Percentiles rank a stretch among this genome's conserved stretches.
phyloP scores from a whole-genome alignment of 352 stramenopile species.

The Elongisporangium undulatum region DNA sequence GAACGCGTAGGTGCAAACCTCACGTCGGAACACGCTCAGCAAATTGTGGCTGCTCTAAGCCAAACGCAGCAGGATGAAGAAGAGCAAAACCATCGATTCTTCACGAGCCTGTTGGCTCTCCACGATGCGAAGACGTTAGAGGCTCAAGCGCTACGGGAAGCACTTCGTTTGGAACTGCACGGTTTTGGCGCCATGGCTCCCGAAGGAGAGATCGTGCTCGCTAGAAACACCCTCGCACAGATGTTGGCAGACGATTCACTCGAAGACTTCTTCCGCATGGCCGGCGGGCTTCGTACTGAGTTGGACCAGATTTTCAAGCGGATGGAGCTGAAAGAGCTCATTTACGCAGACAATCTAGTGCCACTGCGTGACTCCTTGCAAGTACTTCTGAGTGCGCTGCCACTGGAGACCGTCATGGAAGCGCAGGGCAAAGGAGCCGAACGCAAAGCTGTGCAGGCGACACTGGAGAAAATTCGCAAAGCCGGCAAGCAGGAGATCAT shows the following conservation, averaged over 20 bases:
- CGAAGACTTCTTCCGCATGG: constrained; percentile 81
- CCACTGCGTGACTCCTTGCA: constrained; percentile 26
- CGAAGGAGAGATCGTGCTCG: constrained; percentile 40
- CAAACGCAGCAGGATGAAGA: constrained; percentile 67
- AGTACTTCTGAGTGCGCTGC: constrained; percentile 57
- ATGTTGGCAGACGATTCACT: constrained; percentile 44
- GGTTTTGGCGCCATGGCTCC: constrained; percentile 53
- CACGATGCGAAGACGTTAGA: constrained; percentile 35
- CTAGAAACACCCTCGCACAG: constrained; percentile 21
- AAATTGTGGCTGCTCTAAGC: constrained; percentile 34
- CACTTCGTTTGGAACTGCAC: constrained; percentile 52
- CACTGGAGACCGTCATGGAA: constrained; percentile 64
- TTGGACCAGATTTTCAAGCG: constrained; percentile 63
- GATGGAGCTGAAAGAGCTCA: constrained; percentile 63
- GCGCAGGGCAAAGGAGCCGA: constrained; percentile 73
- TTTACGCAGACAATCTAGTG: constrained; percentile 62
- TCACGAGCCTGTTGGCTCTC: constrained; percentile 33
- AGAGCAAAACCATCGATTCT: constrained; percentile 50
- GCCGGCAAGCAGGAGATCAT: constrained; percentile 71
- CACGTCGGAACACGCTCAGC: constrained; percentile 30
- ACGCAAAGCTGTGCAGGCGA: constrained; percentile 61
- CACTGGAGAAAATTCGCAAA: constrained; percentile 82
- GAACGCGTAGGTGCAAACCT: constrained; percentile 30
- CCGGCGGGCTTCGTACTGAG: constrained; percentile 73
- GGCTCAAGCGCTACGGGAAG: constrained; percentile 31